Conservation (phyloP, 768 basidiomycete species). For the Imleria badia region DNA sequence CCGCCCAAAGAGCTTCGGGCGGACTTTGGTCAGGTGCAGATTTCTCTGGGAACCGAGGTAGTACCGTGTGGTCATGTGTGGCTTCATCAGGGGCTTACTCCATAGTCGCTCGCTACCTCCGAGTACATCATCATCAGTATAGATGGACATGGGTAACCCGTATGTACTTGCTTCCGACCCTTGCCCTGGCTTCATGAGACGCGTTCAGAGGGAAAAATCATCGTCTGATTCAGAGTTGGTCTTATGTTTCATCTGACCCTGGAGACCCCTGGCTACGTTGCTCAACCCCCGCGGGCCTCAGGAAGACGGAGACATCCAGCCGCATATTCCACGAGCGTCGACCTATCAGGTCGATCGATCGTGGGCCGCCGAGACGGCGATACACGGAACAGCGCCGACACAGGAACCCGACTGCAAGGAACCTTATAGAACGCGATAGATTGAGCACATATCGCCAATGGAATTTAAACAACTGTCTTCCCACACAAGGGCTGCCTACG, state of each 20-base stretch:
- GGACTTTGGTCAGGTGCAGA: neutral
- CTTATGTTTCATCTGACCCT: neutral
- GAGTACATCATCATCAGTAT: neutral
- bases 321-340: neutral
- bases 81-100: neutral
- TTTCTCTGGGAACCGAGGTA: neutral
- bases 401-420: neutral
- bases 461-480: neutral
- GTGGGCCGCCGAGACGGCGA: neutral
- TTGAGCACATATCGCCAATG: neutral
- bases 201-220: neutral
- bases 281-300: neutral
- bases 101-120: neutral
- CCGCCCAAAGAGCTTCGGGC: neutral
- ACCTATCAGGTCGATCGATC: neutral
- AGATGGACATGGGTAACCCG: neutral
- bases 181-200: neutral
- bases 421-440: neutral
- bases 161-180: neutral
- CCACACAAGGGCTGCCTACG: no score
- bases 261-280: neutral
- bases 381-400: conserved; percentile 1
- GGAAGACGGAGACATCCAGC: neutral
- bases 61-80: neutral
- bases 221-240: neutral